These are phyloP conservation scores for Rossbeevera mucosa DNA, from an alignment of 768 basidiomycete species.

Conservation along the genomic window DNA sequence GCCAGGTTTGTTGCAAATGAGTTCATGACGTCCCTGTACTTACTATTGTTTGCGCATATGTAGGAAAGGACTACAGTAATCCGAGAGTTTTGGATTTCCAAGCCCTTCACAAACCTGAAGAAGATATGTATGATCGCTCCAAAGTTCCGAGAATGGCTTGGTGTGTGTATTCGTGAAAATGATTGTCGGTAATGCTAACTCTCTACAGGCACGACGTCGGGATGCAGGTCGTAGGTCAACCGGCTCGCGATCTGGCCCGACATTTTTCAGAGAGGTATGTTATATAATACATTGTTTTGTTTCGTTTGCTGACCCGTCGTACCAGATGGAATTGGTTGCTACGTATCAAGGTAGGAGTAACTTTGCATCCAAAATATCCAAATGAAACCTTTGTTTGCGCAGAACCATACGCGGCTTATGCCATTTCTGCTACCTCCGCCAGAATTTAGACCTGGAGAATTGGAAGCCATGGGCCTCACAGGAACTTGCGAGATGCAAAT, in stretches of 20 bases:
- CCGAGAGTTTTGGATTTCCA: constrained; percentile 84
- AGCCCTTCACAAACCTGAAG: constrained; percentile 80
- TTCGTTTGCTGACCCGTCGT: constrained; percentile 4
- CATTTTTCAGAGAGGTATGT: constrained; percentile 87
- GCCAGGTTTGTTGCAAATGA: constrained; percentile 55
- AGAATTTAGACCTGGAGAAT: constrained; percentile 81
- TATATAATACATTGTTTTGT: neutral
- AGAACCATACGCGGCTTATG: constrained; percentile 92
- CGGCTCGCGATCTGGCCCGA: constrained; percentile 87
- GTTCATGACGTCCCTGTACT: neutral
- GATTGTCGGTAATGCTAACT: neutral
- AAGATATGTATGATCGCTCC: constrained; percentile 91
- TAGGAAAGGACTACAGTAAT: constrained; percentile 95
- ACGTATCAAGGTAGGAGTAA: constrained; percentile 71
- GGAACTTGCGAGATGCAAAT: constrained; percentile 98
- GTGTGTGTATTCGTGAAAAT: constrained; percentile 39
- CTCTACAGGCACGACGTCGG: constrained; percentile 87
- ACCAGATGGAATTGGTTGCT: constrained; percentile 89
- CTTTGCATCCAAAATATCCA: neutral
- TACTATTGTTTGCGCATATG: neutral
- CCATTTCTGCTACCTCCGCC: constrained; percentile 92
- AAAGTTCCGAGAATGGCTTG: constrained; percentile 96
- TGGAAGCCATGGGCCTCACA: constrained; percentile 74
- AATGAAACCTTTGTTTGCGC: neutral
- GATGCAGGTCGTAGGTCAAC: constrained; percentile 94